A percentile compares a stretch with the other conserved stretches of the same genome.
These are phyloP conservation scores for Cytidiella melzeri DNA, from an alignment of 768 basidiomycete genomes.

Conservation along the genomic window DNA sequence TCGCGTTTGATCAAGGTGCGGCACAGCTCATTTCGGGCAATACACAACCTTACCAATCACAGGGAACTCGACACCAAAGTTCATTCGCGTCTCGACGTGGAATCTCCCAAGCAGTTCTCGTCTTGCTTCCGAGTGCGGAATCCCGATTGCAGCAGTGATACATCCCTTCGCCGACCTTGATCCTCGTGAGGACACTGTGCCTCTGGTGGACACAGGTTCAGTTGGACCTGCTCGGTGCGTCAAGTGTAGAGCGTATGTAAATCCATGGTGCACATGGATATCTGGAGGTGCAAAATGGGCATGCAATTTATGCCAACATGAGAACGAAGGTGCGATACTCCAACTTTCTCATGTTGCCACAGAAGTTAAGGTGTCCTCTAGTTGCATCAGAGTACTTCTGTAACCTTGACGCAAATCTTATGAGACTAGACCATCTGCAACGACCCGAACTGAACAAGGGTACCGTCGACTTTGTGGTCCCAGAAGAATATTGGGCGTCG, in stretches of 20 bases:
- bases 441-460: conserved; percentile 87
- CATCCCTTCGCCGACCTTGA: conserved; percentile 89
- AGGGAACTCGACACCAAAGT: conserved; percentile 91
- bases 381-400: conserved; percentile 81
- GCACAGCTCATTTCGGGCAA: conserved; percentile 4
- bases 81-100: conserved; percentile 86
- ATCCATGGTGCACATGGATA: conserved; percentile 87
- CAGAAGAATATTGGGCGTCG: conserved; percentile 78
- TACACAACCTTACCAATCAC: background rate
- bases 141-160: conserved; percentile 80
- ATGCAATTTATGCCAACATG: conserved; percentile 84
- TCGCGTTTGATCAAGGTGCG: conserved; percentile 88
- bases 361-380: conserved; percentile 24
- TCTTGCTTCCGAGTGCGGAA: conserved; percentile 72
- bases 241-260: conserved; percentile 84
- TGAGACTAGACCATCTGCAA: conserved; percentile 73
- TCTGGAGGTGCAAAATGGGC: conserved; percentile 82
- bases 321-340: conserved; percentile 68
- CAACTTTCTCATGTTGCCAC: background rate
- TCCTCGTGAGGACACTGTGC: conserved; percentile 71
- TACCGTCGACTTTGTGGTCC: conserved; percentile 83
- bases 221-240: conserved; percentile 80
- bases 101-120: conserved; percentile 76
- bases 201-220: conserved; percentile 65
- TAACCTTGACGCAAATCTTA: conserved; percentile 69